Conservation (phyloP, 2,329 filamentous ascomycete species). For the Paracoccidioides lutzii region DNA sequence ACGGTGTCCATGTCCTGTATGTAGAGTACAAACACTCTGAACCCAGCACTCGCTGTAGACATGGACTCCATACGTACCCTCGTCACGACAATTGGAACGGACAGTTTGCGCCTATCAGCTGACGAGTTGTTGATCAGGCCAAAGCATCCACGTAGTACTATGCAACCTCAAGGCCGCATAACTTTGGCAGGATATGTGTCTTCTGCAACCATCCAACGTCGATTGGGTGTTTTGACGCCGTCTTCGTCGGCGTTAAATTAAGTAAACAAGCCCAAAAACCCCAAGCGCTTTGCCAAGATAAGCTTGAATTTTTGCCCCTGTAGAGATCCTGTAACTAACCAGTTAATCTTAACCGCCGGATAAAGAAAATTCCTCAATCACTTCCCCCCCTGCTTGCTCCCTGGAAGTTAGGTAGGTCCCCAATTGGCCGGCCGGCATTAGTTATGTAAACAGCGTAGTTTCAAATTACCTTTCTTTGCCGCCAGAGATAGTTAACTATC, state of each 20-base stretch:
- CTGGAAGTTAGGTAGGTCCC: no score
- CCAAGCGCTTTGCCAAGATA: not conserved
- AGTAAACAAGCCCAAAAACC: not conserved
- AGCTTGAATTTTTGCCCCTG: no score
- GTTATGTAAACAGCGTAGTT: no score
- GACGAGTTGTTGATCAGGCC: not conserved
- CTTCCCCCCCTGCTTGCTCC: no score
- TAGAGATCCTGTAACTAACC: no score
- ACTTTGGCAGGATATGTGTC: not conserved
- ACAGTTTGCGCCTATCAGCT: not conserved
- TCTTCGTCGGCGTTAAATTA: not conserved
- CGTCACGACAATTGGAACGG: not conserved
- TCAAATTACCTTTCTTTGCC: no score
- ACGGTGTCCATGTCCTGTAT: not conserved
- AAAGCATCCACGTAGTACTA: not conserved
- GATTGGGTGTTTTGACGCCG: not conserved
- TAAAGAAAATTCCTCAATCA: no score
- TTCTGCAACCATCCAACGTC: not conserved
- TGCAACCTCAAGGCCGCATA: not conserved
- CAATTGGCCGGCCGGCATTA: no score
- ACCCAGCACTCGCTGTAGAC: not conserved
- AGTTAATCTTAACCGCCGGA: no score
- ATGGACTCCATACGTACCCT: no score
- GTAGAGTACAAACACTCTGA: not conserved
- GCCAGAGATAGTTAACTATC: no score